A percentile compares a stretch with the other conserved stretches of the same genome.
phyloP scores from a whole-genome alignment of 169 alveolate species.

The Babesia divergens region DNA sequence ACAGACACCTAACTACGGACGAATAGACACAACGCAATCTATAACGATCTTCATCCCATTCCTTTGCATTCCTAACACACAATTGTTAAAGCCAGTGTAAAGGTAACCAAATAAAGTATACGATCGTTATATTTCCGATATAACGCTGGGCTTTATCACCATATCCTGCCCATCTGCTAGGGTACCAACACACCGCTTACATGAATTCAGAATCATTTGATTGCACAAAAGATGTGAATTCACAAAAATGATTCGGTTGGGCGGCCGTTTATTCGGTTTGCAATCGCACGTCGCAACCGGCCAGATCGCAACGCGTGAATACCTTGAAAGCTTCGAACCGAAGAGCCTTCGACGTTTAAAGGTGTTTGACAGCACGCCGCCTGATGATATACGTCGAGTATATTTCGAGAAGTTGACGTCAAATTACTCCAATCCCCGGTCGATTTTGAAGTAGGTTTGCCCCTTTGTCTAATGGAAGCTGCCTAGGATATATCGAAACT shows the following conservation, averaged over 20 bases:
- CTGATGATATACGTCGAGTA: conserved; percentile 67
- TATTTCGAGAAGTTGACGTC: conserved; percentile 71
- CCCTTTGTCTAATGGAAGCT: background rate
- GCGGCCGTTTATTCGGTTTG: conserved; percentile 34
- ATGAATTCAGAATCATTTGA: background rate
- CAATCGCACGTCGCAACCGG: conserved; percentile 60
- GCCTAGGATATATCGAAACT: conserved; percentile 75
- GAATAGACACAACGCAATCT: too few relatives aligned
- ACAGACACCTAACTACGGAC: too few relatives aligned
- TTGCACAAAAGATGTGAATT: background rate
- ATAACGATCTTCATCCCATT: too few relatives aligned
- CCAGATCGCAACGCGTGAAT: conserved; percentile 66
- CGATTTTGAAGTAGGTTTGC: conserved; percentile 69
- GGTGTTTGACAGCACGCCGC: conserved; percentile 75
- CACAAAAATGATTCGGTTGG: conserved; percentile 29
- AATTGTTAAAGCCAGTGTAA: too few relatives aligned
- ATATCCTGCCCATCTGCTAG: background rate
- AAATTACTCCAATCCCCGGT: conserved; percentile 77
- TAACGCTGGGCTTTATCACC: too few relatives aligned
- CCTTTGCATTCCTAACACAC: too few relatives aligned
- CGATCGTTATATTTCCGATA: too few relatives aligned
- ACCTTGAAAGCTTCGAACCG: conserved; percentile 64
- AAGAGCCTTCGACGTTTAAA: conserved; percentile 60
- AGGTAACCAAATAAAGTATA: too few relatives aligned
- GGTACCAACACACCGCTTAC: background rate